Evolutionary conservation across 2,329 filamentous ascomycete genomes (phyloP), one percentile per base, ranked within the genome.

Genomic region (Botrytis porri): DNA sequence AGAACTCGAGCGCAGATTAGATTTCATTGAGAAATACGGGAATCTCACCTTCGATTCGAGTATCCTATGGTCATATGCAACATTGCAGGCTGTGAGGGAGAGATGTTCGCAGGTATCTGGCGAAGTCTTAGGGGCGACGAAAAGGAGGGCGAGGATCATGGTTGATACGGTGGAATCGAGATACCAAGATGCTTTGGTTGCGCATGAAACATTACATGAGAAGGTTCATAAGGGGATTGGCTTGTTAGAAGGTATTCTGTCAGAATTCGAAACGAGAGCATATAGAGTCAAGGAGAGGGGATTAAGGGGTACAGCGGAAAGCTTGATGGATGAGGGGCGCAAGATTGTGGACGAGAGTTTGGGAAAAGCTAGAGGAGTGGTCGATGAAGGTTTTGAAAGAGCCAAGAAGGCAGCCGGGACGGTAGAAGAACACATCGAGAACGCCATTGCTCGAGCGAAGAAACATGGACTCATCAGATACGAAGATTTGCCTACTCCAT

Each of bases 21-120:
- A 97, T 79, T 92, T 94, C 82, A 88, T 98, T 64, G 96, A 99
- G 83, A 90, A 89, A 76, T 97, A 97, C 80, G 91, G 93, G 76
- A 93, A 97, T 80, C 84, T 94, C 74, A 92, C 92, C 75, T 87
- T 97, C 77, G 96, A 99, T 81, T 87, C 92, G 62, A 93, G 93
- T 79, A 90, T 98, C 72, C 91, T 93, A 61, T 89, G 93, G 77
- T 94, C 95, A 32, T 97, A 97, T 82, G 87, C 90, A 25, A 97
- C 95, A 0, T 85, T 99, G 2, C 92, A 95, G 79, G 90, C 93
- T 12, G 95, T 99, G 39, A 90, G 95, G 75, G 91, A 94, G 77
- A 90, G 94, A 78, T 99, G 96, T 82, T 94, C 93, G 57, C 90
- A 95, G 76, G 94, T 95, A 32, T 97, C 95, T 0, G 95, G 94